Evolutionary conservation across 1,139 yeast species (phyloP), one percentile per base, ranked within the genome.

Genomic region (Yamadazyma sp.): DNA sequence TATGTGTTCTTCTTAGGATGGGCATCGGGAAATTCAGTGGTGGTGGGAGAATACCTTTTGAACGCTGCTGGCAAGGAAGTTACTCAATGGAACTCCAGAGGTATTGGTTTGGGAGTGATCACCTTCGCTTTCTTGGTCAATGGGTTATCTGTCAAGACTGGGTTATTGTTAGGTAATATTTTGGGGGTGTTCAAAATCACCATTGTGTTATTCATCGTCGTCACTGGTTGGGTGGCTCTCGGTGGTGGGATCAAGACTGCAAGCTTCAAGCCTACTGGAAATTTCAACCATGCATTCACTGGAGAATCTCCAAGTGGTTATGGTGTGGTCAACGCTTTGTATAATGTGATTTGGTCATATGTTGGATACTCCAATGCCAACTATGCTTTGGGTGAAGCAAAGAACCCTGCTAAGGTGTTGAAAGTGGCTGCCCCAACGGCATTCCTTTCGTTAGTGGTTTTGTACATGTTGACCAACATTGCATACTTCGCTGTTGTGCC

Each of bases 171-270:
- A 34, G 89, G 84, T 54, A 86, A 86, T 58, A 50, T 75, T 14
- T 66, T 87, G 46, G 95, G 95, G 43, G 51, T 79, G 10, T 83
- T 87, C 73, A 87, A 87, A 62, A 66, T 87, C 31, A 80, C 68
- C 17, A 80, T 86, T 55, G 79, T 87, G 37, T 52, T 81, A 17
- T 73, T 86, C 55, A 86, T 87, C 47, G 70, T 84, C 23, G 73
- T 86, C 33, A 79, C 87, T 34, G 95, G 95, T 12, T 83, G 89
- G 85, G 88, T 83, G 22, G 94, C 91, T 2, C 70, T 86, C 38
- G 87, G 83, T 40, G 87, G 87, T 27, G 86, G 87, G 17, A 66
- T 78, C 46, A 74, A 77, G 44, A 64, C 67, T 38, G 72, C 75
- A 32, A 62, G 61, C 47, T 75, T 73, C 46, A 57, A 47, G 68